These are phyloP conservation scores for Suillus discolor DNA, from an alignment of 768 basidiomycete genomes.

Conservation along the genomic window DNA sequence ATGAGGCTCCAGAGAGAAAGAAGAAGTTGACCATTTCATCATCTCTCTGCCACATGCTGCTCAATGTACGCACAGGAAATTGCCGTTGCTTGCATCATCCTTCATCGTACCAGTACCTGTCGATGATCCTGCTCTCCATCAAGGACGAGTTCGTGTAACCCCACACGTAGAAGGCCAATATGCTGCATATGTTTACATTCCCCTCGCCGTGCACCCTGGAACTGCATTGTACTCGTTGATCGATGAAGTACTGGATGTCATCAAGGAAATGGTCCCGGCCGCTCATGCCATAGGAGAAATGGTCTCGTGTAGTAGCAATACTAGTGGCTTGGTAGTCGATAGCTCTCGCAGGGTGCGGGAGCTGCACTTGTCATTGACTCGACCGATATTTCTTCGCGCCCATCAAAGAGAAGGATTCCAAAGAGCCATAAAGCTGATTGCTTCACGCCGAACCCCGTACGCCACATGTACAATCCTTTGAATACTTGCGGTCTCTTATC, in stretches of 20 bases:
- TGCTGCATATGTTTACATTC: slow-evolving; percentile 76
- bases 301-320: slow-evolving; percentile 8
- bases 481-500: slow-evolving; percentile 9
- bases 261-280: slow-evolving; percentile 47
- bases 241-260: slow-evolving; percentile 43
- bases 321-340: slow-evolving; percentile 7
- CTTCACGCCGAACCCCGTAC: slow-evolving; percentile 50
- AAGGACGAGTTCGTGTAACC: slow-evolving; percentile 73
- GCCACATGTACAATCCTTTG: slow-evolving; percentile 16
- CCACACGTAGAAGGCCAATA: slow-evolving; percentile 91
- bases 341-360: slow-evolving; percentile 36
- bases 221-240: slow-evolving; percentile 50
- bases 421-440: slow-evolving; percentile 55
- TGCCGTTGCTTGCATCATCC: slow-evolving; percentile 58
- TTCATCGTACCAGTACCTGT: slow-evolving; percentile 51
- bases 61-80: slow-evolving; percentile 45
- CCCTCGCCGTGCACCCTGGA: slow-evolving; percentile 48
- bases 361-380: slow-evolving; percentile 85
- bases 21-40: slow-evolving; percentile 39
- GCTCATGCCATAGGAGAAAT: slow-evolving; percentile 46
- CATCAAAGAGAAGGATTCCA: slow-evolving; percentile 80
- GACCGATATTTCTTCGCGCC: slow-evolving; percentile 76
- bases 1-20: slow-evolving; percentile 34
- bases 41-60: slow-evolving; percentile 2
- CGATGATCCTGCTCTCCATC: slow-evolving; percentile 80